Base-by-base conservation (phyloP, 306 rosid genomes). In the Ziziphus jujuba region DNA sequence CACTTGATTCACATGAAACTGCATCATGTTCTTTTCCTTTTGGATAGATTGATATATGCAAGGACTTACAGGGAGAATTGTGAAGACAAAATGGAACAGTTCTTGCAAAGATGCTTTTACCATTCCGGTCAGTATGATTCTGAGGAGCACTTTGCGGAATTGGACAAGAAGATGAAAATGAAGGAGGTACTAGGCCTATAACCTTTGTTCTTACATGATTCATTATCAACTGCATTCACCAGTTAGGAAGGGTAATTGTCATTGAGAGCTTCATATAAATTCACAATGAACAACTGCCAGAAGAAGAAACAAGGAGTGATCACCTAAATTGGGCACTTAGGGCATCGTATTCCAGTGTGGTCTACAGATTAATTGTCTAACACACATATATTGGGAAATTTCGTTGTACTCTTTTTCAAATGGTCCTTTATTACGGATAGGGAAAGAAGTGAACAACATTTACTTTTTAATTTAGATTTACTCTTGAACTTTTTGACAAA, bases 51-150 rank as follows among this genome's bases (percentile, higher is more conserved):
- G 72, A 75, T 66, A 56, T 6, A 13, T 71, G 68, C 66, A 47
- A 60, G 21, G 45, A 61, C 70, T 78, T 59, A 25, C 79, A 93
- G 97, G 80, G 97, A 71, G 80, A 90, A 93, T 70, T 93, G 96
- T 53, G 91, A 83, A 69, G 96, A 88, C 69, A 93, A 93, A 79
- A 93, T 93, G 98, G 89, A 84, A 64, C 76, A 77, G 36, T 93
- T 93, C 79, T 82, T 90, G 70, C 82, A 80, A 77, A 79, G 93
- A 79, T 93, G 98, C 65, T 93, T 88, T 75, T 93, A 93, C 83
- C 98, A 93, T 70, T 89, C 95, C 64, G 97, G 98, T 54, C 85
- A 81, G 66, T 93, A 93, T 63, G 70, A 75, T 69, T 90, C 97
- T 0, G 97, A 87, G 81, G 91, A 84, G 36, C 48, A 88, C 72